These are phyloP conservation scores for Naganishia albida DNA, from an alignment of 1,284 basidiomycete species.

Conservation along the genomic window DNA sequence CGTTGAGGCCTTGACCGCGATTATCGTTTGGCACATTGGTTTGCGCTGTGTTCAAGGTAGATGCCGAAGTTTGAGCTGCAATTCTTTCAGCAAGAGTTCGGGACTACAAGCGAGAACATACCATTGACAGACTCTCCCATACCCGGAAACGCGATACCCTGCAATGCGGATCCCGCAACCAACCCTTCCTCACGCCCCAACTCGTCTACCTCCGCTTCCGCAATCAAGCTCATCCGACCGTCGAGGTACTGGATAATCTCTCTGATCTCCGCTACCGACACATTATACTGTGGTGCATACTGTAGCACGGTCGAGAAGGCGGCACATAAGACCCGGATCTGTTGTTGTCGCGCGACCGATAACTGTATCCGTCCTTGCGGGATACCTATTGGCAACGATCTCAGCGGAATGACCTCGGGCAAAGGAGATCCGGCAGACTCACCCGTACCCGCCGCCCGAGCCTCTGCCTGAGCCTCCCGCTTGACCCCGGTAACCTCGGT, in stretches of 20 bases:
- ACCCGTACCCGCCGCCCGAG: neutral
- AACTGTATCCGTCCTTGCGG: neutral
- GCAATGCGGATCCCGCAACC: neutral
- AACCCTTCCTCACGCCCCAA: neutral
- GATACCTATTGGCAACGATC: neutral
- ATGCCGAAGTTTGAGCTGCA: neutral
- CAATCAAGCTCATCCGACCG: neutral
- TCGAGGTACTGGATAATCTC: conserved; percentile 3
- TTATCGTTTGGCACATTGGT: no score
- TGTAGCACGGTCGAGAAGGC: neutral
- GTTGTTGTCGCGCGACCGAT: conserved; percentile 2
- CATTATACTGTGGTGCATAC: conserved; percentile 3
- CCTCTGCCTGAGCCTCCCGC: neutral
- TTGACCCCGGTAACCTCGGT: conserved; percentile 3
- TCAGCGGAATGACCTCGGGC: no score
- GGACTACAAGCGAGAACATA: neutral
- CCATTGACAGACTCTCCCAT: neutral
- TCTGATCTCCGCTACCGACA: neutral
- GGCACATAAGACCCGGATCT: neutral
- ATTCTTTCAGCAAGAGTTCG: neutral
- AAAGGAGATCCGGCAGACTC: neutral
- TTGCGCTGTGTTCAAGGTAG: neutral
- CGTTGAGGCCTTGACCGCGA: no score
- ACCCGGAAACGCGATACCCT: neutral
- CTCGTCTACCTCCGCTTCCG: neutral